phyloP scores from a whole-genome alignment of 2,329 filamentous ascomycete species.

The Cladosporium colombiae region DNA sequence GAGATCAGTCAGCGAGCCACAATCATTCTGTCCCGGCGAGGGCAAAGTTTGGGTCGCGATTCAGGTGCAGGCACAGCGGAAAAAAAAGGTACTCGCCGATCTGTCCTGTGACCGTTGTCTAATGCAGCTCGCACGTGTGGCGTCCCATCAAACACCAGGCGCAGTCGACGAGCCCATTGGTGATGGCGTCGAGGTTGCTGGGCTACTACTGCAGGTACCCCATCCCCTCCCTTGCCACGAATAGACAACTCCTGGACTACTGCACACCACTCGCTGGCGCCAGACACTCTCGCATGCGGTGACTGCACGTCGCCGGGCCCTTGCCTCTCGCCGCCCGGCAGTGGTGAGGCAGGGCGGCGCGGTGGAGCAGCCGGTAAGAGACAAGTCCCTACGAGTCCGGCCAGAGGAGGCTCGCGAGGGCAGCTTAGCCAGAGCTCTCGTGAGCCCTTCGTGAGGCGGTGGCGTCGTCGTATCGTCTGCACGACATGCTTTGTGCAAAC shows the following conservation, averaged over 20 bases:
- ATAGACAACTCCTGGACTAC: conserved; percentile 14
- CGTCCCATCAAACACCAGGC: conserved; percentile 8
- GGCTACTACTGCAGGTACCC: conserved; percentile 16
- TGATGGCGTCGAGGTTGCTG: conserved; percentile 5
- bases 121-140: conserved; percentile 19
- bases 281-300: conserved; percentile 6
- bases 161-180: conserved; percentile 5
- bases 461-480: conserved; percentile 3
- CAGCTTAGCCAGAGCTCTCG: neutral
- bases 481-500: conserved; percentile 9
- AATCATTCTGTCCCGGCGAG: neutral
- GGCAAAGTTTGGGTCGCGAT: conserved; percentile 10
- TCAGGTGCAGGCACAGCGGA: conserved; percentile 9
- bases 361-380: neutral
- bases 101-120: conserved; percentile 16
- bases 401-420: neutral
- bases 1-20: neutral
- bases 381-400: conserved; percentile 15
- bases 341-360: neutral
- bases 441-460: neutral
- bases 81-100: conserved; percentile 11
- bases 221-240: conserved; percentile 17
- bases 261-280: conserved; percentile 8
- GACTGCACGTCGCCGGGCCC: conserved; percentile 6
- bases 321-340: conserved; percentile 10